These are phyloP conservation scores for Dissophora globulifera DNA, from an alignment of 192 early-diverging fungal species.

Conservation along the genomic window DNA sequence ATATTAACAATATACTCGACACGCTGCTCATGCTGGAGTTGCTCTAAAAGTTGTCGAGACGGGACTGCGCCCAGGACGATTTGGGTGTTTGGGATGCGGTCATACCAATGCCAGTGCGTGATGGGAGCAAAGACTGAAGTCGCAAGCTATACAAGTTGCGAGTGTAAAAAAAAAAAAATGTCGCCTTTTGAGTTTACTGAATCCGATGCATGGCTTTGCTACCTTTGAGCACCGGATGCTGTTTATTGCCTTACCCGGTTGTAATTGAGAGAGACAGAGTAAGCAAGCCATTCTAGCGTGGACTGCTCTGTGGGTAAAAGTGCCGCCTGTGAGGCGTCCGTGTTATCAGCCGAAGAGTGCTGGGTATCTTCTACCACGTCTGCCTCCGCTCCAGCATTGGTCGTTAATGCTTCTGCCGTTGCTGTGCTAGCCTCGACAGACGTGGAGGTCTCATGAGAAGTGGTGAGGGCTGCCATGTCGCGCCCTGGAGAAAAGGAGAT, in stretches of 20 bases:
- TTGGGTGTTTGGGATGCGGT: constrained; percentile 19
- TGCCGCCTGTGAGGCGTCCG: not conserved
- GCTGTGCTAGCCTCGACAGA: no score
- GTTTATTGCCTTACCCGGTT: constrained; percentile 35
- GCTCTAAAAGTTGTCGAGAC: constrained; percentile 6
- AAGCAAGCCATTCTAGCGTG: constrained; percentile 24
- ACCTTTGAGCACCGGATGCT: no score
- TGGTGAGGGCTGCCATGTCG: no score
- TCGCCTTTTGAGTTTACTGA: no score
- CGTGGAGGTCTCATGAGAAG: no score
- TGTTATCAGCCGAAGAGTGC: not conserved
- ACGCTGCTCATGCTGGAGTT: constrained; percentile 10
- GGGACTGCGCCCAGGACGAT: constrained; percentile 42
- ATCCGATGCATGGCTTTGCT: no score
- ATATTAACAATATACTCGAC: constrained; percentile 55
- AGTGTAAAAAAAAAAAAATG: no score
- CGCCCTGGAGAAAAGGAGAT: no score
- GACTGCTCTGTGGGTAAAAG: constrained; percentile 8
- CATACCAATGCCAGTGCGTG: constrained; percentile 45
- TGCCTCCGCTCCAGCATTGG: no score
- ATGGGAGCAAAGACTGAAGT: constrained; percentile 31
- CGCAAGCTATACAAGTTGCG: no score
- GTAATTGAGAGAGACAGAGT: constrained; percentile 44
- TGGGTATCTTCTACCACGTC: no score
- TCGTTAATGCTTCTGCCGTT: no score